Percentiles rank a stretch among this genome's conserved stretches.
phyloP scores from a whole-genome alignment of 164 flowering plant species.

The Kalanchoe fedtschenkoi region DNA sequence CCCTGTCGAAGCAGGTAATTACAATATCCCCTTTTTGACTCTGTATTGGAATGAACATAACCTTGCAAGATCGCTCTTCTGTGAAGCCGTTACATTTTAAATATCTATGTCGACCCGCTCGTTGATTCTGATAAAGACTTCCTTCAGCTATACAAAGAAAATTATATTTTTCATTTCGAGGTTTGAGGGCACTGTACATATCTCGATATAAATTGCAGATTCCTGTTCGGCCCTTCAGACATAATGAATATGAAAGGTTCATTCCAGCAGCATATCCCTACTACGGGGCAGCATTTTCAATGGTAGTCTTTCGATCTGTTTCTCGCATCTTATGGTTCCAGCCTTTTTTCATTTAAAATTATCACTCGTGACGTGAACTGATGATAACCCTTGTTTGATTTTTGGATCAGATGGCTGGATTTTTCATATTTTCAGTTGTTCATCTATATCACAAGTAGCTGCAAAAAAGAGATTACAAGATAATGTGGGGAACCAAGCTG shows the following conservation, averaged over 20 bases:
- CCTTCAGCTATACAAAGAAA: too few species aligned
- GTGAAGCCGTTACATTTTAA: neutral
- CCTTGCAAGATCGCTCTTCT: neutral
- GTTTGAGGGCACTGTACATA: too few species aligned
- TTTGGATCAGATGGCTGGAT: slow-evolving; percentile 67
- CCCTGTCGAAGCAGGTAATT: slow-evolving; percentile 92
- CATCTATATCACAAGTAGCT: slow-evolving; percentile 63
- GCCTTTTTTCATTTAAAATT: neutral
- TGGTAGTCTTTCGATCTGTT: slow-evolving; percentile 25
- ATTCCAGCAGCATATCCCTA: slow-evolving; percentile 86
- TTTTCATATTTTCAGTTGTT: slow-evolving; percentile 58
- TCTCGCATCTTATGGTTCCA: neutral
- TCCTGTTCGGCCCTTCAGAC: slow-evolving; percentile 91
- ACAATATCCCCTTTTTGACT: neutral
- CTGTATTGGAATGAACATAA: neutral
- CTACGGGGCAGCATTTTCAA: slow-evolving; percentile 82
- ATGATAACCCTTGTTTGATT: neutral
- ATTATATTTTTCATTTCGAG: too few species aligned
- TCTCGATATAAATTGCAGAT: slow-evolving; percentile 57
- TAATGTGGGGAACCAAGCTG: too few species aligned
- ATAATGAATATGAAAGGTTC: slow-evolving; percentile 94
- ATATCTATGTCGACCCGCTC: too few species aligned
- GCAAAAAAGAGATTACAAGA: neutral
- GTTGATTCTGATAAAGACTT: too few species aligned
- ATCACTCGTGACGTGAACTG: too few species aligned